phyloP scores from a whole-genome alignment of 768 basidiomycete species.

The Tricholoma terreum region DNA sequence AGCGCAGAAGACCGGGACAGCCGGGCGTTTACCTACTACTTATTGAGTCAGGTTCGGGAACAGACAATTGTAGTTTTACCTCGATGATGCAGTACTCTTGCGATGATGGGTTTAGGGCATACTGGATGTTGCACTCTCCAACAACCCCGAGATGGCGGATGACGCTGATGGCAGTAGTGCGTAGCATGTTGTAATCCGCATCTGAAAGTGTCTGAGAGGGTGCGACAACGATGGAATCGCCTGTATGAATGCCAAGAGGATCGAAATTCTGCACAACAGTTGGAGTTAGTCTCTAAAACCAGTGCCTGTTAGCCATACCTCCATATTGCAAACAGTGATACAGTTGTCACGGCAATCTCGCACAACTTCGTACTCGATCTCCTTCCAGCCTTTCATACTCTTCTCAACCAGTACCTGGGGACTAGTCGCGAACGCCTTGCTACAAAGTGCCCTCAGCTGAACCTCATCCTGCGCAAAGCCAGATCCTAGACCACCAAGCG shows the following conservation, averaged over 20 bases:
- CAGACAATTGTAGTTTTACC: slow-evolving; percentile 33
- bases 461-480: slow-evolving; percentile 94
- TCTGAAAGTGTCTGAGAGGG: slow-evolving; percentile 99
- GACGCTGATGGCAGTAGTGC: slow-evolving; percentile 97
- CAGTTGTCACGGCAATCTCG: slow-evolving; percentile 97
- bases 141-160: slow-evolving; percentile 98
- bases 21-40: slow-evolving; percentile 80
- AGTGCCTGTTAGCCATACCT: slow-evolving; percentile 54
- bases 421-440: slow-evolving; percentile 95
- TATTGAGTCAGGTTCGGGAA: neutral
- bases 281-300: neutral
- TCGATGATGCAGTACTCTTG: slow-evolving; percentile 99
- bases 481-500: slow-evolving; percentile 91
- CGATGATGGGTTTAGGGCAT: slow-evolving; percentile 92
- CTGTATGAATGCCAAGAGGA: slow-evolving; percentile 96
- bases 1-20: slow-evolving; percentile 96
- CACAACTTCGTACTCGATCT: slow-evolving; percentile 99
- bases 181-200: slow-evolving; percentile 98
- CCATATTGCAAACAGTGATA: slow-evolving; percentile 99
- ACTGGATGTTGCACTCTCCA: slow-evolving; percentile 99
- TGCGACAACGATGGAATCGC: slow-evolving; percentile 97
- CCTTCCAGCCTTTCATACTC: slow-evolving; percentile 99
- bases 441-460: slow-evolving; percentile 86
- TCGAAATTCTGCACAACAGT: slow-evolving; percentile 81
- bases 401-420: slow-evolving; percentile 99